Base-by-base conservation (phyloP, 306 rosid species). In the Medicago arabica region DNA sequence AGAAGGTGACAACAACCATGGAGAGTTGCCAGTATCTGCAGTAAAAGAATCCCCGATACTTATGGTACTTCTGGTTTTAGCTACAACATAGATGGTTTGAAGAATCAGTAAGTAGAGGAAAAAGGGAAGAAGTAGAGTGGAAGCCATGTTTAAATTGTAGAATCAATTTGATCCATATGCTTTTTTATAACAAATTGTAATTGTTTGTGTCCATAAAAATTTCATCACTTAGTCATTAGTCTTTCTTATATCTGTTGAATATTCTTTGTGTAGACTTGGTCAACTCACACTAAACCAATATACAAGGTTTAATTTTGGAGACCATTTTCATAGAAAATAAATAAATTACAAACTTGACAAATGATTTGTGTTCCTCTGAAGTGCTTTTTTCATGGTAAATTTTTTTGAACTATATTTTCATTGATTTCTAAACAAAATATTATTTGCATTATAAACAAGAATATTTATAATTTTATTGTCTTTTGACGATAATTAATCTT, bases 131-230 rank as follows among this genome's bases (percentile, higher is more conserved):
- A 34, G 76, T 7, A 65, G 44, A 69, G 55, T 6, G 12, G 53
- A 71, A 71, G 82, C 69, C 84, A 79, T 79, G 36, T 39, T 6
- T 51, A 14, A 3, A 9, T 43, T 43, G 14, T 23, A 19, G 71
- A 69, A 75, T 53, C 13, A 68, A 67, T 28, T 49, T 59, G 76
- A 57, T 74, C 18, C 63, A 18, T 19, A 11, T 16, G 28, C 28
- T 25, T 25, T 25, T 16, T 51, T 8, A 18, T 54, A 54, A 6
- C 8, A 17, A 53, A 54, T 54, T 8, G 25, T 5, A 17, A 54
- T 18, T 18, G 13, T 18, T 8, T 17, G 28, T 53, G 23, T 53
- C 25, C 60, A 53, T 53, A 53, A 17, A 53, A 17, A 53, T 8
- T 53, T 9, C 6, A 53, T 9, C 23, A 53, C 25, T 17, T 17